Evolutionary conservation across 2,329 filamentous ascomycete genomes (phyloP), one percentile per base, ranked within the genome.

Genomic region (Microsporum audouinii): DNA sequence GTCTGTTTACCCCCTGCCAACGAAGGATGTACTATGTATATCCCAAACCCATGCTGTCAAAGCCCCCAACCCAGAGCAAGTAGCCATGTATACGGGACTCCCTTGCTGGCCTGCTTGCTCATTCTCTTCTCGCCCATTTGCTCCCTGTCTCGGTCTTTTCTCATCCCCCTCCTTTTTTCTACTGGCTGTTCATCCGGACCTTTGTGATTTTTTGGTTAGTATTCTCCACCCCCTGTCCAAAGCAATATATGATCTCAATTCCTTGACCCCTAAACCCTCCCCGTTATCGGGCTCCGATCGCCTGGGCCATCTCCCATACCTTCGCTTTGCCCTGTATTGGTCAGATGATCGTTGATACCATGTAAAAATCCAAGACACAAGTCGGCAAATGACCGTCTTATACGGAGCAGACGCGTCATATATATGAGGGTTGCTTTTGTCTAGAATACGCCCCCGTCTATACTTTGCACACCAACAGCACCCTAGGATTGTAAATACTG

Each of bases 131-230:
- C 49, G 51, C n/a, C 33, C 51, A 34, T 55, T 55, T 34, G 51
- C n/a, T 55, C 12, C 31, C 12, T 34, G 8, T 36, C 31, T 55
- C n/a, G 39, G 12, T 55, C 33, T 34, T 55, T 51, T 51, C 45
- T 51, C 45, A 12, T 6, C 5, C 14, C 17, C 36, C 51, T 12
- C 51, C 36, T 55, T 55, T 51, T 55, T 55, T 36, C 51, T 55
- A 36, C 51, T 55, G 31, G 51, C 31, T 10, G 31, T 36, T 10
- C n/a, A 27, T n/a, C 31, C 51, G 51, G 51, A 29, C 31, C 51
- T 34, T 36, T 55, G 51, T 55, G 51, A 31, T 36, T 36, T 36
- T 55, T 36, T 55, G 51, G 51, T 55, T 55, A 55, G 51, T 55
- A 55, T 55, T 55, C 33, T 36, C 51, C 33, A 34, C 51, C 51